Base-by-base conservation (phyloP, 2,329 filamentous ascomycete genomes). In the Endothia cerciana region DNA sequence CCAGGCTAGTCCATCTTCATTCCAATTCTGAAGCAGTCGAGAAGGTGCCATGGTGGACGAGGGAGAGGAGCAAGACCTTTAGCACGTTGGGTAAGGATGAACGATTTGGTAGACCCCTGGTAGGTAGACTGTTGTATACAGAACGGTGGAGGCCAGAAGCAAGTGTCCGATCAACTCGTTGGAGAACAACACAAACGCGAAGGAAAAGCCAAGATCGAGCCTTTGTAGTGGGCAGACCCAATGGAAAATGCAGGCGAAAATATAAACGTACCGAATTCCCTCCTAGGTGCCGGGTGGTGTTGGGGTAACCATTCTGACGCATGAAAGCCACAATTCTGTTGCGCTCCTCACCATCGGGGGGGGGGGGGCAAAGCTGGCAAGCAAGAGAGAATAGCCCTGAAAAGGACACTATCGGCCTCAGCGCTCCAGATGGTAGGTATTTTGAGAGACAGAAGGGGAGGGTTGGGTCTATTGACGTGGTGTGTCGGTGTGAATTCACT, bases 401-500 rank as follows among this genome's bases (percentile, higher is more conserved):
- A 74, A 4, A 77, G 70, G 61, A 73, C 72, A 7, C 71, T 66
- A 4, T 70, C 65, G 3, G 76, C 69, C 8, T 73, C 69, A 11
- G 69, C 65, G 15, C 75, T 73, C 74, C 74, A 77, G 58, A 71
- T 68, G 47, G 70, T 57, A 22, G 72, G 70, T 74, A 76, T 77
- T 1, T 51, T 72, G 60, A 33, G 8, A 25, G 38, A 30, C 5
- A 36, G 47, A 45, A 4, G 30, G 51, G 1, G 38, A 45, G 2
- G 17, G 38, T 62, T 59, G 17, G 17, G 17, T 11, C 2, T 43
- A 10, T 8, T 58, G 55, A 15, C 17, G 19, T 40, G 22, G 47
- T 55, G 41, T 43, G 36, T 13, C 40, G 1, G n/a, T 45, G 43
- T 47, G 13, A 25, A 43, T 30, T 36, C 3, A 17, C 7, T 15